Conservation (phyloP, 352 stramenopile species). For the Blastocystis hominis region DNA sequence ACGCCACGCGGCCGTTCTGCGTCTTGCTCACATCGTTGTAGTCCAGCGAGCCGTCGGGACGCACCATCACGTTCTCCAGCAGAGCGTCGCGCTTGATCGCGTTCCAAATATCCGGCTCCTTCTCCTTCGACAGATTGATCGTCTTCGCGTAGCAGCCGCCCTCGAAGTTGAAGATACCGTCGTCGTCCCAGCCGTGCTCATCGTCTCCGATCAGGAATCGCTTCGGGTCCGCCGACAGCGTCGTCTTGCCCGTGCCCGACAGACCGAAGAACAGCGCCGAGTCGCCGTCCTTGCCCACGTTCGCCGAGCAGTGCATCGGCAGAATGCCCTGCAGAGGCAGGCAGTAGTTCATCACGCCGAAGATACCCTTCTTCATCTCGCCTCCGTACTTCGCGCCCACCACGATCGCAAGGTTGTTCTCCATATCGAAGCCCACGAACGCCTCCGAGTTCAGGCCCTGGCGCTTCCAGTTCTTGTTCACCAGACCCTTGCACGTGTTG, state of each 20-base stretch:
- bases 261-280: constrained; percentile 90
- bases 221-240: constrained; percentile 74
- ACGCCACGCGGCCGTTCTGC: constrained; percentile 93
- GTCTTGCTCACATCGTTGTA: constrained; percentile 90
- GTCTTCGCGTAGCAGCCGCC: constrained; percentile 97
- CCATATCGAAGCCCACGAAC: constrained; percentile 89
- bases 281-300: constrained; percentile 86
- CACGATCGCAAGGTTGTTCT: constrained; percentile 85
- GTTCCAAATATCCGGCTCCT: constrained; percentile 93
- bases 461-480: constrained; percentile 83
- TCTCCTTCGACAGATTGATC: constrained; percentile 86
- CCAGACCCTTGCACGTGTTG: constrained; percentile 84
- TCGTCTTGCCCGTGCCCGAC: constrained; percentile 81
- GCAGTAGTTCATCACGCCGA: constrained; percentile 96
- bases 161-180: constrained; percentile 96
- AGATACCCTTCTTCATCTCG: constrained; percentile 97
- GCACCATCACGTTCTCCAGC: constrained; percentile 87
- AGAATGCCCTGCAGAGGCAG: constrained; percentile 85
- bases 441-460: constrained; percentile 86
- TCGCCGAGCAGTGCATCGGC: constrained; percentile 93
- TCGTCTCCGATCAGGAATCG: constrained; percentile 85
- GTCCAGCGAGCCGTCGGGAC: constrained; percentile 71
- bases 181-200: constrained; percentile 89
- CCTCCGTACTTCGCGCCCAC: constrained; percentile 89
- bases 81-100: constrained; percentile 90